Evolutionary conservation across 345 rosid genomes (phyloP).

Genomic region (Brassica carinata): DNA sequence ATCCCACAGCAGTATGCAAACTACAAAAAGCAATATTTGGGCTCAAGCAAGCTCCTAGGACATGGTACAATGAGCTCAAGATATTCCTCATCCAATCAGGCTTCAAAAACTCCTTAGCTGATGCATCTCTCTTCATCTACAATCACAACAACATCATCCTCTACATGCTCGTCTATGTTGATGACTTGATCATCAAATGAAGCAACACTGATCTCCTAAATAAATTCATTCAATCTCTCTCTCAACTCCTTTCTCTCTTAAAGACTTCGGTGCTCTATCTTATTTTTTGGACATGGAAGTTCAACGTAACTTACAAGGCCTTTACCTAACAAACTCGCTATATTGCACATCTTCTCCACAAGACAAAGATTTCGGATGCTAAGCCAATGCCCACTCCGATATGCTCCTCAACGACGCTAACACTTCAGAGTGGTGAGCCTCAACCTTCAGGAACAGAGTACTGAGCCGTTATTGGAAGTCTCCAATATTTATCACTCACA

Average conservation of each 20-base stretch:
- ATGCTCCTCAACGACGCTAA: neutral
- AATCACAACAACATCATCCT: neutral
- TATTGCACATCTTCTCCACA: neutral
- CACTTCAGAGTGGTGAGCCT: neutral
- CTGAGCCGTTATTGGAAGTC: neutral
- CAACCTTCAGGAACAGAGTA: neutral
- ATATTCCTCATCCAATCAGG: neutral
- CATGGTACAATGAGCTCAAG: neutral
- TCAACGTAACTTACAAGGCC: neutral
- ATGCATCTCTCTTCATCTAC: neutral
- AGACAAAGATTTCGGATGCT: neutral
- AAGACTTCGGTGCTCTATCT: neutral
- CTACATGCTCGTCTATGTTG: neutral
- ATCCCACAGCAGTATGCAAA: neutral
- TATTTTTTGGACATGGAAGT: neutral
- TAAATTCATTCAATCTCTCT: neutral
- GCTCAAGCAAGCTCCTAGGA: neutral
- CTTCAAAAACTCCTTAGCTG: neutral
- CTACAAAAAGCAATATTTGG: neutral
- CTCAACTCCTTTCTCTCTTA: neutral
- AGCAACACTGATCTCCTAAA: neutral
- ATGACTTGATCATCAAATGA: neutral
- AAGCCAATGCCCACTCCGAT: neutral
- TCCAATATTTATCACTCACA: neutral
- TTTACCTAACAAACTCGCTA: neutral